Base-by-base conservation (phyloP, 1,284 basidiomycete genomes). In the Sporisorium iseilematis-ciliati region DNA sequence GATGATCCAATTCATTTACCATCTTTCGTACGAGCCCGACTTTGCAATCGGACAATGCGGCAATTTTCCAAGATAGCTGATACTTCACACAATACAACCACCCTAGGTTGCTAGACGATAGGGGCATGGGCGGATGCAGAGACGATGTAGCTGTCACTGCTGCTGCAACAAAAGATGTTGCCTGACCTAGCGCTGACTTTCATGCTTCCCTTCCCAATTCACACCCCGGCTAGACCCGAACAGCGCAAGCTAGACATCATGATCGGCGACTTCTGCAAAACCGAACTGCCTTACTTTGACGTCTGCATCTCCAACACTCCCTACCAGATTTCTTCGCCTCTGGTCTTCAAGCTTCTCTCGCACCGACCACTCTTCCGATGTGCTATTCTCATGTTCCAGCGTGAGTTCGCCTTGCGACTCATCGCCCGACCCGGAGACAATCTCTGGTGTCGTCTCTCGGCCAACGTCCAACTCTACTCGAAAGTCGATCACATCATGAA, bases 291-390 rank as follows among this genome's bases (percentile, higher is more conserved):
- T 4, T 98, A 96, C 87, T 98, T 99, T 82, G 96, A 99, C 86
- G 96, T 97, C 65, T 97, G 95, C 88, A 99, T 99, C 85, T 95
- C 93, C 81, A 99, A 99, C 86, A 99, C 96, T 1, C 96, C 96
- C 0, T 99, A 99, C 87, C 96, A 98, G 86, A 99, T 99, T 76
- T 99, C 97, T 1, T 99, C 97, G 1, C 94, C 95, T 1, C 91
- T 99, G 59, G 92, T 98, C 55, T 99, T 99, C 89, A 94, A 94
- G 77, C 90, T 99, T 38, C 91, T 99, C 59, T 97, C 96, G 2
- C 95, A 98, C 82, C 92, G 96, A 8, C 96, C 96, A 0, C 89
- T 97, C 53, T 95, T 93, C 85, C 93, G 96, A 35, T 91, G 92
- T 71, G 94, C 94, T 29, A 95, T 99, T 73, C 92, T 99, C 87